Evolutionary conservation across 164 flowering plant species (phyloP).

Genomic region (Liriodendron chinense): DNA sequence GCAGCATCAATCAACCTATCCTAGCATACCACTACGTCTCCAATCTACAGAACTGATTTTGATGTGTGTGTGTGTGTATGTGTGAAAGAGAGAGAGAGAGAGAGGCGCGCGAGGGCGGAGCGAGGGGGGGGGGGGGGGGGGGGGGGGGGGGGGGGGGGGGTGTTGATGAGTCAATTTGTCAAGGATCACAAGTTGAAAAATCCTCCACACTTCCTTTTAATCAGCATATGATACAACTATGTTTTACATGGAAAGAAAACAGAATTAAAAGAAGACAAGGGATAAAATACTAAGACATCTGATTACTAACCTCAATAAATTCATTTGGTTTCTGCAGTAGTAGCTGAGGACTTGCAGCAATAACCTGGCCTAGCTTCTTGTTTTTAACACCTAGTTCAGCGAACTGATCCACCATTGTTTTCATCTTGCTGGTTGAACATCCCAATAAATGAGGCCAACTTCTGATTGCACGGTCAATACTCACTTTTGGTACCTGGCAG

Average conservation of each 20-base stretch:
- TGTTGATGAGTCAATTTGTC: too few relatives aligned
- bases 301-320: conserved; percentile 50
- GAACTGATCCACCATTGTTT: conserved; percentile 55
- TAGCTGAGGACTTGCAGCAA: conserved; percentile 78
- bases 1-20: too few relatives aligned
- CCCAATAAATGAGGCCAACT: conserved; percentile 82
- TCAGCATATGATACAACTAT: background rate
- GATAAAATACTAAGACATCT: background rate
- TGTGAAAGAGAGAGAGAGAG: too few relatives aligned
- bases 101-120: too few relatives aligned
- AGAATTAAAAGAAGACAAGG: background rate
- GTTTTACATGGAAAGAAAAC: background rate
- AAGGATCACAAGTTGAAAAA: too few relatives aligned
- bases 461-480: conserved; percentile 51
- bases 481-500: conserved; percentile 53
- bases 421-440: conserved; percentile 67
- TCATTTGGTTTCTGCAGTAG: conserved; percentile 68
- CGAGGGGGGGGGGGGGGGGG: too few relatives aligned
- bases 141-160: too few relatives aligned
- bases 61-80: too few relatives aligned
- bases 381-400: conserved; percentile 45
- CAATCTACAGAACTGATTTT: too few relatives aligned
- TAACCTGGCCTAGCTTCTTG: conserved; percentile 61
- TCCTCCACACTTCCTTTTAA: background rate
- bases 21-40: too few relatives aligned